Evolutionary conservation across 768 basidiomycete species (phyloP), one percentile per base, ranked within the genome.

Genomic region (Cubamyces lactineus): DNA sequence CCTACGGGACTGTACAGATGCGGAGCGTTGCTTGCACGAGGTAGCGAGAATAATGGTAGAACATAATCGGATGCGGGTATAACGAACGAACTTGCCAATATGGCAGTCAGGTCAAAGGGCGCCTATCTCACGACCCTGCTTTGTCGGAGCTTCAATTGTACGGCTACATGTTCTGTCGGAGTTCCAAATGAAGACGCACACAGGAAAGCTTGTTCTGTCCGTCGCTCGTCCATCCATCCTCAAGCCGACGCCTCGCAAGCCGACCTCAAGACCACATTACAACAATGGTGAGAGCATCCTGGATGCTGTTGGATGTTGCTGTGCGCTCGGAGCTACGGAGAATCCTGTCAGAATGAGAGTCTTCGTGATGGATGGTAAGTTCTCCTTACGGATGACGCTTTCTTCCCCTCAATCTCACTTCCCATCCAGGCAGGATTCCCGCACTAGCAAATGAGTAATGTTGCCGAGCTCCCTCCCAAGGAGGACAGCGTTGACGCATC

Each of bases 401-500:
- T 17, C 34, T 8, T 9, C n/a, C 21, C 7, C n/a, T 38, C 8
- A 5, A 17, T n/a, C 43, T 62, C 45, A 56, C 52, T 4, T 43
- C 9, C 13, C 23, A 0, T 42, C 6, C 15, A 52, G 54, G 53
- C 67, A 68, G 67, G 59, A 60, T 46, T 28, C 49, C 62, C 51
- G 21, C 38, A 48, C 50, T 58, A 60, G 53, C 59, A 60, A 51
- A 59, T 41, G n/a, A 21, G 42, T 23, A 41, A 42, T 55, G 46
- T 42, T 55, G 77, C 78, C 57, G 81, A 84, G 81, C 77, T 52
- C 45, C 69, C 49, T 50, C 54, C 52, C 19, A 34, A 13, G 21
- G 56, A 52, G 61, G 28, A 42, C 57, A 68, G 78, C 75, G 60
- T 79, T 72, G 79, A 81, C 64, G 77, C 75, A 73, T 24, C 61